A percentile compares a stretch with the other conserved stretches of the same genome.
phyloP scores from a whole-genome alignment of 2,329 filamentous ascomycete genomes.

The Intubia oerlemansii region DNA sequence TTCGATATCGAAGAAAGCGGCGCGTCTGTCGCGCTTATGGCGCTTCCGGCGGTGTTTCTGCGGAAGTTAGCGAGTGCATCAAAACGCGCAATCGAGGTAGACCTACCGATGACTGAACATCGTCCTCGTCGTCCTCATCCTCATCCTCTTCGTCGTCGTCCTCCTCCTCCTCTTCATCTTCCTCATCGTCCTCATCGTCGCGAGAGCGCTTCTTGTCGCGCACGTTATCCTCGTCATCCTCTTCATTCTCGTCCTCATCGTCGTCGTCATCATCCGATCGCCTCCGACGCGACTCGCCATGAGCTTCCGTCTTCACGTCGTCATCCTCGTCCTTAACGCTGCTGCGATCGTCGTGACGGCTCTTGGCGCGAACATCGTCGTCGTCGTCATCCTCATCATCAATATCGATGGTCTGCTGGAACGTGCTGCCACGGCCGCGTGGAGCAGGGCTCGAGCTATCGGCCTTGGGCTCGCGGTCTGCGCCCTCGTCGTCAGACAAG shows the following conservation, averaged over 20 bases:
- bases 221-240: too few species aligned
- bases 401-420: conserved; percentile 7
- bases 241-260: too few species aligned
- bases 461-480: conserved; percentile 10
- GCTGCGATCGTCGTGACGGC: conserved; percentile 15
- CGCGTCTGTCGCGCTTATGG: conserved; percentile 45
- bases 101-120: conserved; percentile 21
- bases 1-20: conserved; percentile 91
- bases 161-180: conserved; percentile 10
- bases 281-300: conserved; percentile 13
- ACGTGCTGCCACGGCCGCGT: conserved; percentile 10
- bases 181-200: conserved; percentile 11
- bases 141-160: conserved; percentile 17
- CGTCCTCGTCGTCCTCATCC: conserved; percentile 19
- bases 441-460: conserved; percentile 6
- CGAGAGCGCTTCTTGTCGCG: conserved; percentile 3
- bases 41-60: conserved; percentile 60
- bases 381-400: conserved; percentile 9
- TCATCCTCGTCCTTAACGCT: conserved; percentile 18
- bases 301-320: conserved; percentile 16
- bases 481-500: conserved; percentile 47
- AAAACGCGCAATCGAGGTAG: not conserved
- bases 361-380: not conserved
- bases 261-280: conserved; percentile 12
- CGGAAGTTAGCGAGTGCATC: not conserved